Conservation (phyloP, 371 early-diverging fungal genomes). For the Rhizopus delemar region DNA sequence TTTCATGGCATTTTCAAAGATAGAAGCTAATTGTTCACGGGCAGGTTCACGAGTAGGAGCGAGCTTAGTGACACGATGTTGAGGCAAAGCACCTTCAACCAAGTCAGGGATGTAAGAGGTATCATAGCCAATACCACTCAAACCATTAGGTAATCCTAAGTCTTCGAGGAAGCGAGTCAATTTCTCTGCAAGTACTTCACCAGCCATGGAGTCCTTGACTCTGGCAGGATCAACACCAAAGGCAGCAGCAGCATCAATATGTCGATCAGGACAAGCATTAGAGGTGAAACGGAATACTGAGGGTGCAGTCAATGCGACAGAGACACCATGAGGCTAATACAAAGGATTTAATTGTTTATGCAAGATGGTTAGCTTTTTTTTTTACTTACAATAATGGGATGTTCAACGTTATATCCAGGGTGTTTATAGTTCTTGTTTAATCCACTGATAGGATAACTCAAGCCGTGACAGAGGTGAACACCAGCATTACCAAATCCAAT, state of each 20-base stretch:
- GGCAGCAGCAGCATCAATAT: slow-evolving; percentile 79
- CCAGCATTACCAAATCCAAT: slow-evolving; percentile 94
- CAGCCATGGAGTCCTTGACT: slow-evolving; percentile 74
- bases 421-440: slow-evolving; percentile 82
- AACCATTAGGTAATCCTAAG: slow-evolving; percentile 82
- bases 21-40: slow-evolving; percentile 62
- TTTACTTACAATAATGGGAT: slow-evolving; percentile 66
- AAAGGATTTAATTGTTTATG: neutral
- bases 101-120: slow-evolving; percentile 69
- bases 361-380: neutral
- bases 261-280: slow-evolving; percentile 79
- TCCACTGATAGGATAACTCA: slow-evolving; percentile 80
- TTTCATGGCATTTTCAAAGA: slow-evolving; percentile 72
- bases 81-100: slow-evolving; percentile 87
- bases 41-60: slow-evolving; percentile 76
- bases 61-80: slow-evolving; percentile 90
- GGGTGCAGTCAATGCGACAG: slow-evolving; percentile 87
- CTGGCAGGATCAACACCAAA: slow-evolving; percentile 76
- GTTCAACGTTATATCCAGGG: slow-evolving; percentile 78
- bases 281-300: slow-evolving; percentile 88
- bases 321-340: slow-evolving; percentile 70
- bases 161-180: slow-evolving; percentile 73
- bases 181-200: slow-evolving; percentile 75
- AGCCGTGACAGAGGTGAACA: slow-evolving; percentile 74
- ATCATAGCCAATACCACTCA: slow-evolving; percentile 79